phyloP scores from a whole-genome alignment of 345 rosid species.

The Pugionium cornutum region DNA sequence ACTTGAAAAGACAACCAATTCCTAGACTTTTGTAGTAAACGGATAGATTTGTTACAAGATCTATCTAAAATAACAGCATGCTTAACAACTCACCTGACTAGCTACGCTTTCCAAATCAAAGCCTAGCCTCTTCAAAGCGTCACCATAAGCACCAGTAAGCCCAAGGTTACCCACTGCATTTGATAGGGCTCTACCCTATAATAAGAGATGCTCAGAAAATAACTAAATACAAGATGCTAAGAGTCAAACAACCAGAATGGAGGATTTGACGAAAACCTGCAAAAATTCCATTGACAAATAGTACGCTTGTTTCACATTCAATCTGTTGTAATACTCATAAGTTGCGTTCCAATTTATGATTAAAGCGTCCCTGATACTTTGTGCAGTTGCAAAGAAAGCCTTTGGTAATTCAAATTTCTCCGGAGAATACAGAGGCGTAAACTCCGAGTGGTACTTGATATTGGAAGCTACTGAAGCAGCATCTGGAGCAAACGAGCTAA shows the following conservation, averaged over 20 bases:
- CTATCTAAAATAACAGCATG: slow-evolving; percentile 7
- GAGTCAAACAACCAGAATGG: slow-evolving; percentile 1
- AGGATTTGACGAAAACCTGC: slow-evolving; percentile 48
- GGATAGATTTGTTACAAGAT: neutral
- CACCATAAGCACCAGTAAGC: slow-evolving; percentile 70
- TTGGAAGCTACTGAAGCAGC: slow-evolving; percentile 60
- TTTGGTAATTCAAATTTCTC: slow-evolving; percentile 67
- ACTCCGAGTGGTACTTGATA: slow-evolving; percentile 71
- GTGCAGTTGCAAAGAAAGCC: slow-evolving; percentile 73
- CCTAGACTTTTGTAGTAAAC: neutral
- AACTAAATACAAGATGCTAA: slow-evolving; percentile 18
- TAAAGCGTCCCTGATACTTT: slow-evolving; percentile 66
- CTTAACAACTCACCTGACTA: slow-evolving; percentile 51
- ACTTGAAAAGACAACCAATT: neutral
- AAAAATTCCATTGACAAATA: slow-evolving; percentile 83
- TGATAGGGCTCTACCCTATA: slow-evolving; percentile 72
- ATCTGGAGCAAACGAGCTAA: slow-evolving; percentile 43
- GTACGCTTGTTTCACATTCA: slow-evolving; percentile 71
- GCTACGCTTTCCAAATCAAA: slow-evolving; percentile 64
- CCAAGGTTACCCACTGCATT: slow-evolving; percentile 81
- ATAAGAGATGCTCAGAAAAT: slow-evolving; percentile 25
- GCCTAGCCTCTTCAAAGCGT: slow-evolving; percentile 70
- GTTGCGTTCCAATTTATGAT: slow-evolving; percentile 71
- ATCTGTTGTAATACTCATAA: slow-evolving; percentile 56
- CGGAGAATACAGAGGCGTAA: slow-evolving; percentile 68